Percentiles rank a stretch among this genome's conserved stretches.
Evolutionary conservation across 129 eudicot species (phyloP).

Genomic region (Flaveria trinervia): DNA sequence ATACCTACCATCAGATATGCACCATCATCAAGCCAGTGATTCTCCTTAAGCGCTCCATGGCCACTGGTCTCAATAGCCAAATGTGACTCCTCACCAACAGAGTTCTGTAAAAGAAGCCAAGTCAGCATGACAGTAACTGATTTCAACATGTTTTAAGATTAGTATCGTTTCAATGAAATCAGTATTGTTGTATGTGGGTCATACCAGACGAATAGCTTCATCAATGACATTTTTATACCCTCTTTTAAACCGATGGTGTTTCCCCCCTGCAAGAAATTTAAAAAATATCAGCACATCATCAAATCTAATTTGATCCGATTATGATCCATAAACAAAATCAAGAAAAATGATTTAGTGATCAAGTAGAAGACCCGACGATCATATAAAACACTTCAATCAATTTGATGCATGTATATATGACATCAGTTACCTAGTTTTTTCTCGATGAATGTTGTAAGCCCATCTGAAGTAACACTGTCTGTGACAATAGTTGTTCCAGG

Average conservation of each 20-base stretch:
- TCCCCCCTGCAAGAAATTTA: conserved; percentile 67
- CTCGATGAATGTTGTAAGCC: conserved; percentile 82
- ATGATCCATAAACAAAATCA: background rate
- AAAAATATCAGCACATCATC: conserved; percentile 24
- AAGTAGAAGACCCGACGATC: background rate
- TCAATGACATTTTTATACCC: conserved; percentile 97
- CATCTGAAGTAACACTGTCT: conserved; percentile 98
- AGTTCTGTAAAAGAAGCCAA: conserved; percentile 49
- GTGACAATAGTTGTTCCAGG: conserved; percentile 98
- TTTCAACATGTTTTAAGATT: background rate
- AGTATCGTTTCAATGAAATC: background rate
- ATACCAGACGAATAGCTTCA: conserved; percentile 92
- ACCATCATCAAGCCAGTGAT: conserved; percentile 99
- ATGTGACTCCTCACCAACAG: conserved; percentile 96
- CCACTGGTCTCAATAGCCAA: conserved; percentile 99
- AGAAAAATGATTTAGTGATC: conserved; percentile 2
- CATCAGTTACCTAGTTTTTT: conserved; percentile 67
- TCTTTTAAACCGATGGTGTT: conserved; percentile 90
- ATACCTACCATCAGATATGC: conserved; percentile 89
- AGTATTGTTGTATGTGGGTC: conserved; percentile 1
- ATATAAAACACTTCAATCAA: background rate
- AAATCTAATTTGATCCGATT: background rate
- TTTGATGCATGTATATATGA: conserved; percentile 1
- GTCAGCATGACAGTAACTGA: conserved; percentile 18
- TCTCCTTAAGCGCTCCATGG: conserved; percentile 99